phyloP scores from a whole-genome alignment of 2,329 filamentous ascomycete genomes.

The Lasiodiplodia sp. region DNA sequence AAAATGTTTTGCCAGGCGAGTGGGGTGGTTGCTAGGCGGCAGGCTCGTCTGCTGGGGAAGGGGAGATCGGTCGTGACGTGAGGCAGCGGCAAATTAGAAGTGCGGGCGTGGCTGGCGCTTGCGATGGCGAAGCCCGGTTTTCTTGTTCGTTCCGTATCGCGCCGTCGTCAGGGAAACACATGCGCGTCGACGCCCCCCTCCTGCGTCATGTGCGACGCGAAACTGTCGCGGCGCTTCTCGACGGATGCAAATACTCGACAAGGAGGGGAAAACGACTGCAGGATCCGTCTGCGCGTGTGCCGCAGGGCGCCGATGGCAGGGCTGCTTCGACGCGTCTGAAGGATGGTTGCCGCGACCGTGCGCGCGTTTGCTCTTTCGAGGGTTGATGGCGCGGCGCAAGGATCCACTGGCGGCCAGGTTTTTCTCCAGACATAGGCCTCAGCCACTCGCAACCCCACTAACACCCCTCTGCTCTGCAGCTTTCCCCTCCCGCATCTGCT shows the following conservation, averaged over 20 bases:
- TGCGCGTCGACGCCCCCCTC: not conserved
- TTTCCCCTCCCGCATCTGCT: not conserved
- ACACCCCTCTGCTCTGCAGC: not conserved
- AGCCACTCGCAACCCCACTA: not conserved
- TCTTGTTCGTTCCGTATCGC: slow-evolving; percentile 5
- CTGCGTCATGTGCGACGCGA: slow-evolving; percentile 3
- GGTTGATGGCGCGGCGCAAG: not conserved
- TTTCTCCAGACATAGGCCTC: slow-evolving; percentile 11
- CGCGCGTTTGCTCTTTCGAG: slow-evolving; percentile 13
- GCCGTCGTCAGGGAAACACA: slow-evolving; percentile 10
- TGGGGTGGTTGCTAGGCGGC: slow-evolving; percentile 26
- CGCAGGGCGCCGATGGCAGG: not conserved
- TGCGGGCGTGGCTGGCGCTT: slow-evolving; percentile 20
- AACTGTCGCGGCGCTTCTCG: slow-evolving; percentile 6
- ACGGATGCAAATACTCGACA: not conserved
- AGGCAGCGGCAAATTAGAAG: slow-evolving; percentile 19
- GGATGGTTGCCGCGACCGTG: slow-evolving; percentile 8
- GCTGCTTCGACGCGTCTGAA: slow-evolving; percentile 6
- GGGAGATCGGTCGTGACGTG: not conserved
- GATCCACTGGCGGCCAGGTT: slow-evolving; percentile 11
- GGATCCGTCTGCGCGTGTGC: not conserved
- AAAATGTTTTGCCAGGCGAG: slow-evolving; percentile 10
- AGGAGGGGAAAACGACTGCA: not conserved
- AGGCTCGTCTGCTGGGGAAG: slow-evolving; percentile 8
- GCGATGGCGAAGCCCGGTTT: slow-evolving; percentile 20